Evolutionary conservation across 768 basidiomycete genomes (phyloP).

Genomic region (Boletus pseudo-olivaceus): DNA sequence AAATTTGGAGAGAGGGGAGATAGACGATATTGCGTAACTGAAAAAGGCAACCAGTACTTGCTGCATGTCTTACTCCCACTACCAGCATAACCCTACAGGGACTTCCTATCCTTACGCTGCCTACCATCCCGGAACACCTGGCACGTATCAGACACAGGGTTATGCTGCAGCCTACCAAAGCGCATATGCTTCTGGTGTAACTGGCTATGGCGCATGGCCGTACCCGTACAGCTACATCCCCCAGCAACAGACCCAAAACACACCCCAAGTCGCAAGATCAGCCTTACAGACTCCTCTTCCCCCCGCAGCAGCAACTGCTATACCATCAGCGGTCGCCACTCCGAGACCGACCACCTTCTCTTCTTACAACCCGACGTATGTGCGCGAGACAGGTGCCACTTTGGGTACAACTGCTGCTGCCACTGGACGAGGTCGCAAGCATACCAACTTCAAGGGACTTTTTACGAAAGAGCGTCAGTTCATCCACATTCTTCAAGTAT

Average conservation of each 20-base stretch:
- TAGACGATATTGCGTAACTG: conserved; percentile 18
- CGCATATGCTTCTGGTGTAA: conserved; percentile 60
- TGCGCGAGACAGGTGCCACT: conserved; percentile 44
- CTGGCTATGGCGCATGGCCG: conserved; percentile 67
- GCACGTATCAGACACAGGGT: conserved; percentile 45
- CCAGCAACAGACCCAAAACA: conserved; percentile 33
- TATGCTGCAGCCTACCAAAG: conserved; percentile 45
- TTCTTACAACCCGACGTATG: conserved; percentile 51
- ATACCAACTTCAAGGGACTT: conserved; percentile 67
- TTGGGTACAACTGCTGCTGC: conserved; percentile 37
- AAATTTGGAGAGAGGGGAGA: conserved; percentile 56
- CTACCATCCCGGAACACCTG: conserved; percentile 49
- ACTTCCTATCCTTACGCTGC: conserved; percentile 65
- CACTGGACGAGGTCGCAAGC: conserved; percentile 54
- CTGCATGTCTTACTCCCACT: conserved; percentile 35
- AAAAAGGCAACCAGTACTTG: neutral
- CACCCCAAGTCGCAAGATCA: conserved; percentile 28
- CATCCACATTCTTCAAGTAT: neutral
- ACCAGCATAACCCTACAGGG: conserved; percentile 39
- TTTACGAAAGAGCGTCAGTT: conserved; percentile 79
- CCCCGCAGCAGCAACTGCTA: conserved; percentile 28
- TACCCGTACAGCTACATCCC: conserved; percentile 63
- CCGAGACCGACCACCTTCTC: conserved; percentile 49
- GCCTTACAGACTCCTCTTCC: conserved; percentile 23
- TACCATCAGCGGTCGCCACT: conserved; percentile 30